These are phyloP conservation scores for Hypoxylon trugodes DNA, from an alignment of 495 filamentous ascomycete genomes.

Conservation along the genomic window DNA sequence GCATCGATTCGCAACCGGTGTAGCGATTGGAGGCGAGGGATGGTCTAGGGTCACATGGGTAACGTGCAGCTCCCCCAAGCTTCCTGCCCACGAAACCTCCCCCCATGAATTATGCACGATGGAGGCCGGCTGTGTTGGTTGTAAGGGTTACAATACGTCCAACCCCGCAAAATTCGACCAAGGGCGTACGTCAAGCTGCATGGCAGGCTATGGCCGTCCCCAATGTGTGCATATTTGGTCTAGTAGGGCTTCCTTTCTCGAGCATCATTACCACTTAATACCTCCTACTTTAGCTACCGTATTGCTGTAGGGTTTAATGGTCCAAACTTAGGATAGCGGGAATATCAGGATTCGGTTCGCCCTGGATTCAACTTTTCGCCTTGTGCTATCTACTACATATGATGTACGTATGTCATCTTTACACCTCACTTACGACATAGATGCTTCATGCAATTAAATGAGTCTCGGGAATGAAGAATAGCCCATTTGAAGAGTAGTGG, in stretches of 20 bases:
- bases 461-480: conserved; percentile 14
- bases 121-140: conserved; percentile 17
- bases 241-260: conserved; percentile 21
- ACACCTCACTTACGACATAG: conserved; percentile 26
- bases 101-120: conserved; percentile 27
- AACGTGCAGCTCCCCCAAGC: conserved; percentile 37
- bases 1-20: conserved; percentile 41
- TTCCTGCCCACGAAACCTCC: conserved; percentile 14
- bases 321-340: conserved; percentile 15
- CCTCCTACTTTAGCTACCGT: conserved; percentile 17
- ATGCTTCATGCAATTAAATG: conserved; percentile 13
- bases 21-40: conserved; percentile 37
- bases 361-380: conserved; percentile 10
- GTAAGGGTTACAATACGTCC: conserved; percentile 31
- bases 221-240: conserved; percentile 17
- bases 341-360: conserved; percentile 25
- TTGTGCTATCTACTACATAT: background rate
- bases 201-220: conserved; percentile 20
- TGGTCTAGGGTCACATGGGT: conserved; percentile 44
- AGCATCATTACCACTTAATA: conserved; percentile 18
- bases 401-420: conserved; percentile 29
- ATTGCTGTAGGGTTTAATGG: conserved; percentile 15
- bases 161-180: conserved; percentile 35
- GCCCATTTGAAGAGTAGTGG: conserved; percentile 1
- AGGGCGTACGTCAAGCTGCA: conserved; percentile 38